phyloP scores from a whole-genome alignment of 2,329 filamentous ascomycete species.

The Bipolaris gigantea region DNA sequence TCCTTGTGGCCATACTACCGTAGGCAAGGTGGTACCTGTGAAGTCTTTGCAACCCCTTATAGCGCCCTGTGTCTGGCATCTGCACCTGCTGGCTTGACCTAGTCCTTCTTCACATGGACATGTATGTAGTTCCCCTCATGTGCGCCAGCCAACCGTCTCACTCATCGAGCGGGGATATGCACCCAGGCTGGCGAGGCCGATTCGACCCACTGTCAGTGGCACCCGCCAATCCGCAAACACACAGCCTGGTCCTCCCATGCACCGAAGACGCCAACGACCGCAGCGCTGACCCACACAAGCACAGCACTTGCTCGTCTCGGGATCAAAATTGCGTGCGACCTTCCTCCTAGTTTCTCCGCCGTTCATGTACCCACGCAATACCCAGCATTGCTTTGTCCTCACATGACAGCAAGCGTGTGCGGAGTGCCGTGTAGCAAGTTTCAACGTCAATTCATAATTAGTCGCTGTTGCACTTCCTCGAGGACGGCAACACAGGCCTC shows the following conservation, averaged over 20 bases:
- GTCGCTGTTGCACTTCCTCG: constrained; percentile 12
- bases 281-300: constrained; percentile 41
- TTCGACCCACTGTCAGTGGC: constrained; percentile 27
- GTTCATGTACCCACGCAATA: constrained; percentile 39
- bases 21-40: neutral
- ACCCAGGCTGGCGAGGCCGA: constrained; percentile 26
- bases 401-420: constrained; percentile 44
- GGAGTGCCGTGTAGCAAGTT: constrained; percentile 45
- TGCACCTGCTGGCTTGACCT: neutral
- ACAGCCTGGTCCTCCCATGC: constrained; percentile 20
- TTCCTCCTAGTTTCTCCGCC: constrained; percentile 34
- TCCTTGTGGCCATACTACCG: neutral
- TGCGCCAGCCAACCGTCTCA: constrained; percentile 22
- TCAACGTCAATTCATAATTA: constrained; percentile 42
- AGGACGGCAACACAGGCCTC: constrained; percentile 22
- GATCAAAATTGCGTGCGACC: constrained; percentile 47
- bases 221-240: constrained; percentile 29
- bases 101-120: constrained; percentile 11
- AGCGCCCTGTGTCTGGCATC: neutral
- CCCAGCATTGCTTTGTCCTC: constrained; percentile 45
- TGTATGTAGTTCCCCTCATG: constrained; percentile 15
- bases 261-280: constrained; percentile 32
- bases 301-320: constrained; percentile 42
- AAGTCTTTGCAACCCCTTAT: neutral
- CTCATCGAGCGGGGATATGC: constrained; percentile 30